Percentiles rank a stretch among this genome's conserved stretches.
Evolutionary conservation across 2,329 filamentous ascomycete species (phyloP).

Genomic region (Colletotrichum agaves): DNA sequence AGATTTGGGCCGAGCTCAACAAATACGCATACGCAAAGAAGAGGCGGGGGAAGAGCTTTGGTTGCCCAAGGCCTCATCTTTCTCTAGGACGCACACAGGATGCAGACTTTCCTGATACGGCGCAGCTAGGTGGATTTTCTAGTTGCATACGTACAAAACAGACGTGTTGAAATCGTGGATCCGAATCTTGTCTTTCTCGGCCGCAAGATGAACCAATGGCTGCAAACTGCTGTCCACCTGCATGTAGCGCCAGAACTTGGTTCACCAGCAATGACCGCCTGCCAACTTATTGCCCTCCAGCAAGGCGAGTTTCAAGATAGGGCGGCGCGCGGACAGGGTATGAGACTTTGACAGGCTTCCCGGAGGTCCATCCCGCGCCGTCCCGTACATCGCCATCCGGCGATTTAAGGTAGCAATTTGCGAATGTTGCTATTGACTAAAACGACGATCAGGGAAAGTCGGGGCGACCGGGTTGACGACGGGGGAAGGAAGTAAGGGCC

Average conservation of each 20-base stretch:
- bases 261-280: background rate
- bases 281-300: background rate
- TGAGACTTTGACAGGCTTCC: slow-evolving; percentile 33
- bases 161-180: background rate
- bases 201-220: slow-evolving; percentile 26
- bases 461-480: slow-evolving; percentile 1
- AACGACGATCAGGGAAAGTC: background rate
- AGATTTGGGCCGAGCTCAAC: background rate
- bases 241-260: slow-evolving; percentile 3
- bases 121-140: slow-evolving; percentile 1
- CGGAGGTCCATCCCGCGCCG: slow-evolving; percentile 10
- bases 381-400: background rate
- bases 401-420: background rate
- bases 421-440: background rate
- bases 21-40: background rate
- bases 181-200: slow-evolving; percentile 14
- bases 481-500: slow-evolving; percentile 4
- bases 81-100: background rate
- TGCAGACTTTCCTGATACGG: slow-evolving; percentile 8
- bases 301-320: background rate
- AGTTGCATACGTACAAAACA: slow-evolving; percentile 1
- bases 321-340: slow-evolving; percentile 4
- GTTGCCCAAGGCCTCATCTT: slow-evolving; percentile 6
- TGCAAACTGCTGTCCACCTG: slow-evolving; percentile 1
- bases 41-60: background rate